Percentiles rank a stretch among this genome's conserved stretches.
phyloP scores from a whole-genome alignment of 1,284 basidiomycete species.

The Moesziomyces sp. region DNA sequence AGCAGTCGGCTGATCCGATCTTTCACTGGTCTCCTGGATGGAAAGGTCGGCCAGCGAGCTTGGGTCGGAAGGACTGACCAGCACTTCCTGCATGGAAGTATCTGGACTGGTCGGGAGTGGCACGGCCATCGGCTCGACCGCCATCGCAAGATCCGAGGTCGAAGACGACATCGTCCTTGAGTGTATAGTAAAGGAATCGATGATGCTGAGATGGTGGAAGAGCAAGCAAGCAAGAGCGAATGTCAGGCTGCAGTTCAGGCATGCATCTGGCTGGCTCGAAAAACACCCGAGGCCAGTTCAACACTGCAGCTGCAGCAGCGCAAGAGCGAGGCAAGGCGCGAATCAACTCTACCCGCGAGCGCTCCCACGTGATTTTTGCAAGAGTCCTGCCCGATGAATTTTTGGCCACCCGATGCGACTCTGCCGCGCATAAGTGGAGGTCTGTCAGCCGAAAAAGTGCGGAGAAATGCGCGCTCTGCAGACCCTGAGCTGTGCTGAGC shows the following conservation, averaged over 20 bases:
- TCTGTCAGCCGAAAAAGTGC: neutral
- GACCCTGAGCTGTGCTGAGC: neutral
- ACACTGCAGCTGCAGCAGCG: conserved; percentile 10
- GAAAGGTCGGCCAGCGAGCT: no score
- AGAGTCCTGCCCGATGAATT: neutral
- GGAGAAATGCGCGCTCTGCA: neutral
- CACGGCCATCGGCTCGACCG: conserved; percentile 2
- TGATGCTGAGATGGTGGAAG: neutral
- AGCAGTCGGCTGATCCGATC: no score
- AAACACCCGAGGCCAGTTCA: conserved; percentile 34
- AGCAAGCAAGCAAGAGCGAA: neutral
- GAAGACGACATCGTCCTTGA: neutral
- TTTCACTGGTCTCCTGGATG: no score
- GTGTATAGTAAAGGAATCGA: no score
- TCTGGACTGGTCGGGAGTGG: conserved; percentile 25
- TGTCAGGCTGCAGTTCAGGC: neutral
- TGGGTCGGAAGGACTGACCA: no score
- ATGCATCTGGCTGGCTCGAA: conserved; percentile 12
- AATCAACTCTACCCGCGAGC: conserved; percentile 12
- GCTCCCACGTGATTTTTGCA: conserved; percentile 19
- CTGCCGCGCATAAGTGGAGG: neutral
- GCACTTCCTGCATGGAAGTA: conserved; percentile 1
- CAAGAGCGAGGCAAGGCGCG: conserved; percentile 1
- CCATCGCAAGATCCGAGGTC: neutral
- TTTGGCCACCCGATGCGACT: no score